Evolutionary conservation across 352 stramenopile genomes (phyloP), one percentile per base, ranked within the genome.

Genomic region (Phytopythium mirpurense): DNA sequence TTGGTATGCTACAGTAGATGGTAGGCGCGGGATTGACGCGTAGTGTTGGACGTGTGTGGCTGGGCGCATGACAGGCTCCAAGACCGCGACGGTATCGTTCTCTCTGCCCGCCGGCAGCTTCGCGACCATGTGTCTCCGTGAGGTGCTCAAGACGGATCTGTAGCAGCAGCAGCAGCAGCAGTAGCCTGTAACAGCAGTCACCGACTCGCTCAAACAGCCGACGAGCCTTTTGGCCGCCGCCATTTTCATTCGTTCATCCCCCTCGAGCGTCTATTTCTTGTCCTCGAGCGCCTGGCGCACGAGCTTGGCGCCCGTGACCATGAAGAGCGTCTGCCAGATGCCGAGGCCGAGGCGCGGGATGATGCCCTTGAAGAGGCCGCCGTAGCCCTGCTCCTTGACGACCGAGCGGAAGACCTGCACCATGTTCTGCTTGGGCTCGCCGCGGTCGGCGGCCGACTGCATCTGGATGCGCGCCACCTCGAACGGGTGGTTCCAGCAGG

Each of bases 401-500:
- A 96, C 86, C 6, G 79, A 80, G 57, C 81, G 79, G 68, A 96
- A 94, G 40, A 95, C 86, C 60, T 95, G 83, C 32, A 93, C 49
- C 83, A 96, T 95, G 74, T 87, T 93, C 65, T 94, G 79, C 72
- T 91, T 91, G 43, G 86, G 78, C 60, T 96, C 85, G 24, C 87
- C 87, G 40, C 85, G 85, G 59, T 95, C 86, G 4, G 85, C 87
- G 9, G 85, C 81, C 36, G 85, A 92, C 65, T 96, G 87, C 87
- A 96, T 96, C 70, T 96, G 85, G 60, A 96, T 96, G 54, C 87
- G 87, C 40, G 87, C 87, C 48, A 96, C 87, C 59, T 96, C 88
- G 51, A 96, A 96, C 24, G 88, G 88, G 65, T 96, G 88, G 73
- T 96, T 96, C 88, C 88, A 96, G 74, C 86, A 96, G 43, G 88